Conservation (phyloP, 1,284 basidiomycete species). For the Pterulicium gracile region DNA sequence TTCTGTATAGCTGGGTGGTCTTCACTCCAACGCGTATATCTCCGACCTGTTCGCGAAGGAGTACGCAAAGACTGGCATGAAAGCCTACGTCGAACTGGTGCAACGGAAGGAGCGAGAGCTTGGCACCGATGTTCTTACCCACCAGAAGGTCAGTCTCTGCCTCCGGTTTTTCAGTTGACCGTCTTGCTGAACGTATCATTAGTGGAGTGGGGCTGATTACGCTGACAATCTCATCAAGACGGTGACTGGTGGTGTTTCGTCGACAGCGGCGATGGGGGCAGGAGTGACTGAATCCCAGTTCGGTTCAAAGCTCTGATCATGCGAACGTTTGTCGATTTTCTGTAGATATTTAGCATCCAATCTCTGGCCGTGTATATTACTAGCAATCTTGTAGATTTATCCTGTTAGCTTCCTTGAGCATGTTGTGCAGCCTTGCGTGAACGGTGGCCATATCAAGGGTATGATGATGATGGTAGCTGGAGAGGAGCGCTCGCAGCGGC, state of each 20-base stretch:
- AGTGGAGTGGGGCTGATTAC: slow-evolving; percentile 95
- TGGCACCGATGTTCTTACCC: slow-evolving; percentile 85
- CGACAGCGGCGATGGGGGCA: slow-evolving; percentile 90
- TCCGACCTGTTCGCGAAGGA: slow-evolving; percentile 85
- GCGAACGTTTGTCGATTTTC: slow-evolving; percentile 11
- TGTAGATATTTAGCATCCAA: not conserved
- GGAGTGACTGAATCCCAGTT: slow-evolving; percentile 93
- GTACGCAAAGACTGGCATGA: slow-evolving; percentile 88
- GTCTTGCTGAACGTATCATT: slow-evolving; percentile 10
- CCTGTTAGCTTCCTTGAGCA: slow-evolving; percentile 6
- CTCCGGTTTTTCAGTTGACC: slow-evolving; percentile 1
- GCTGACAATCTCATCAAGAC: slow-evolving; percentile 90
- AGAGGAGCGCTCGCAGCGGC: too few relatives aligned
- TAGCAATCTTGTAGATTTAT: not conserved
- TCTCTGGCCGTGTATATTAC: too few relatives aligned
- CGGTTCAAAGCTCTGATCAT: slow-evolving; percentile 40
- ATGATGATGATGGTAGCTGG: too few relatives aligned
- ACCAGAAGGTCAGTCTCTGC: slow-evolving; percentile 54
- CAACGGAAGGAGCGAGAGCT: slow-evolving; percentile 84
- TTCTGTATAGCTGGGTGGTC: slow-evolving; percentile 80
- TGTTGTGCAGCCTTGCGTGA: too few relatives aligned
- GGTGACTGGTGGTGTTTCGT: slow-evolving; percentile 91
- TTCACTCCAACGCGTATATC: slow-evolving; percentile 97
- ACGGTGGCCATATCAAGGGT: too few relatives aligned
- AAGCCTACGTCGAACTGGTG: slow-evolving; percentile 80